Base-by-base conservation (phyloP, 352 stramenopile genomes). In the Phytopythium chamaehyphon region DNA sequence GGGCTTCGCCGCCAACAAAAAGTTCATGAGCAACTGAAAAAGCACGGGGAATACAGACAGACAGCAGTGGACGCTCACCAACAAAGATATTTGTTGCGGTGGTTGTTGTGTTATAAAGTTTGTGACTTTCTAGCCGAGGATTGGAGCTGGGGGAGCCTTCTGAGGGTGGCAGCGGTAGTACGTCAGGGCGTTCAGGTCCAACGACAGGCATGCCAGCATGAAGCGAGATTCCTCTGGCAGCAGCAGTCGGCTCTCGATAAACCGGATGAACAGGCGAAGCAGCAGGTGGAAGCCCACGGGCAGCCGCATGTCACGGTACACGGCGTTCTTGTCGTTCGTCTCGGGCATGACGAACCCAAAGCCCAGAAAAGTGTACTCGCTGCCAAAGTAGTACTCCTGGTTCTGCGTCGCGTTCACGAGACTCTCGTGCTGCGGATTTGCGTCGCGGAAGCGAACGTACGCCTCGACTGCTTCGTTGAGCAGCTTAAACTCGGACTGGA, bases 21-120 rank as follows among this genome's bases (percentile, higher is more conserved):
- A 88, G 66, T 88, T 75, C 54, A 91, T 91, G 81, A 91, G 77
- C 70, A 91, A 91, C 54, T 91, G 83, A 67, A 59, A 49, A 22
- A 11, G 18, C 43, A 9, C 5, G 28, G 28, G 5, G 28, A 33
- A 9, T 33, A 9, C 28, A 33, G 28, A 9, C 5, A 35, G 23
- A 49, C 18, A 49, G 28, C 10, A 49, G 28, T 33, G n/a, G 9
- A 37, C 15, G 19, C 9, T 31, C 11, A 53, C 47, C 14, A 44
- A 44, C 31, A 40, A 40, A 9, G 10, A 18, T n/a, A n/a, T n/a
- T 12, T 42, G 18, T 42, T 42, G 37, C n/a, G 37, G 37, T 21
- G 37, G 37, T 22, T 21, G n/a, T n/a, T n/a, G n/a, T n/a, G n/a
- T n/a, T n/a, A n/a, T n/a, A n/a, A n/a, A n/a, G n/a, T n/a, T n/a